Base-by-base conservation (phyloP, 176 grass and related monocot genomes). In the Thinopyrum elongatum region DNA sequence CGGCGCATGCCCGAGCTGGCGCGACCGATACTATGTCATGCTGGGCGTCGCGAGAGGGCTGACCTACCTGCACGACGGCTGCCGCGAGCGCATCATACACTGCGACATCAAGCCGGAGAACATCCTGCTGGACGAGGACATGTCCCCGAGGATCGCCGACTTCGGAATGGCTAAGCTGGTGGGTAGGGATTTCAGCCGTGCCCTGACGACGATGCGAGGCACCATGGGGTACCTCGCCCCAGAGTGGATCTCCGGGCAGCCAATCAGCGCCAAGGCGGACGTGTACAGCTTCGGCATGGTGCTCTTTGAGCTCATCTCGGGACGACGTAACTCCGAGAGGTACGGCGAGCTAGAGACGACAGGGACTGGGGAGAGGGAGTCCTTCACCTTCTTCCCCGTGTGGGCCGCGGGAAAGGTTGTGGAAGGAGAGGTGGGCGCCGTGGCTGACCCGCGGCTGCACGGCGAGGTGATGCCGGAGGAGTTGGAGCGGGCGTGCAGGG, bases 41-140 rank as follows among this genome's bases (percentile, higher is more conserved):
- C 9, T 73, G 3, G 81, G 81, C 33, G 57, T 83, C 10, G 82
- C 82, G 6, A 44, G 55, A 13, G 69, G 70, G 23, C 35, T 83
- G 15, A 34, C 53, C 16, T 83, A 83, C 69, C 15, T 74, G 25
- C 81, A 83, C 53, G 34, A 74, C 1, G 81, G 81, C 1, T 57
- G 51, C 1, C 51, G 17, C 2, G 51, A 57, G 51, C 39, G 89
- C 83, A 94, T 94, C 79, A 94, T 94, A 41, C 92, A 94, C 76
- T 94, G 92, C 70, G 92, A 94, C 80, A 91, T 94, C 39, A 94
- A 94, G 80, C 92, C 92, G 2, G 89, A 94, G 86, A 94, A 94
- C 83, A 91, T 94, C 39, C 76, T 94, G n/a, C n/a, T n/a, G 38
- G 38, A 81, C 36, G 36, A 17, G 38, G 60, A 65, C 1, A 13